Percentiles rank a stretch among this genome's conserved stretches.
These are phyloP conservation scores for Penicillium sp. DNA, from an alignment of 2,329 filamentous ascomycete genomes.

Conservation along the genomic window DNA sequence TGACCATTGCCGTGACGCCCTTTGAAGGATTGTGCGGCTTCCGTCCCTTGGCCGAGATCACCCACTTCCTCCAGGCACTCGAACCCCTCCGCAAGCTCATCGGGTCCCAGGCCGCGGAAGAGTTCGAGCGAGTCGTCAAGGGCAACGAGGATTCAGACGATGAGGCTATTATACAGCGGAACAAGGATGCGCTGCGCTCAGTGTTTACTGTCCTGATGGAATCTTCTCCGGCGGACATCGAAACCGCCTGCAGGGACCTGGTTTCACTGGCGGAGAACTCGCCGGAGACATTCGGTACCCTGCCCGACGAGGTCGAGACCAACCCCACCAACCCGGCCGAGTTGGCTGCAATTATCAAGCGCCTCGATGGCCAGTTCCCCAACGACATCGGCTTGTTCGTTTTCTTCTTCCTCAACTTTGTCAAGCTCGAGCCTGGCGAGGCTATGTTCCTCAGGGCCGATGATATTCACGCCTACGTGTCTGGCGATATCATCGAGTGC, in stretches of 20 bases:
- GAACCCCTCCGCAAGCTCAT: constrained; percentile 62
- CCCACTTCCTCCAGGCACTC: constrained; percentile 70
- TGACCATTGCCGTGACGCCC: constrained; percentile 94
- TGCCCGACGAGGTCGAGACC: constrained; percentile 29
- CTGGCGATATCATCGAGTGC: constrained; percentile 87
- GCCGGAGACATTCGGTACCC: constrained; percentile 65
- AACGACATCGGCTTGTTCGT: constrained; percentile 90
- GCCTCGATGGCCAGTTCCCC: constrained; percentile 79
- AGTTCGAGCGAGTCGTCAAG: constrained; percentile 53
- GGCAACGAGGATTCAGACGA: constrained; percentile 52
- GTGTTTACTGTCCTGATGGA: constrained; percentile 79
- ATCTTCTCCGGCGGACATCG: constrained; percentile 61
- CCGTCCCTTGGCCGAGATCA: constrained; percentile 77
- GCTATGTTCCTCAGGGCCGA: constrained; percentile 95
- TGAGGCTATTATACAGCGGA: constrained; percentile 48
- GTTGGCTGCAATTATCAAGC: constrained; percentile 68
- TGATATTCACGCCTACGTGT: constrained; percentile 87
- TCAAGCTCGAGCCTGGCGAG: constrained; percentile 80
- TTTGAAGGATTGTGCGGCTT: constrained; percentile 97
- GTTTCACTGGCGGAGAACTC: constrained; percentile 65
- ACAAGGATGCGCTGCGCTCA: constrained; percentile 72
- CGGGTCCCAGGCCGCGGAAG: constrained; percentile 48
- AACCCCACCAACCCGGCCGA: constrained; percentile 47
- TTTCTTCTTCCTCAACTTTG: constrained; percentile 94
- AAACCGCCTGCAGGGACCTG: constrained; percentile 61